Conservation (phyloP, 2,329 filamentous ascomycete genomes). For the Ophiosphaerella narmari region DNA sequence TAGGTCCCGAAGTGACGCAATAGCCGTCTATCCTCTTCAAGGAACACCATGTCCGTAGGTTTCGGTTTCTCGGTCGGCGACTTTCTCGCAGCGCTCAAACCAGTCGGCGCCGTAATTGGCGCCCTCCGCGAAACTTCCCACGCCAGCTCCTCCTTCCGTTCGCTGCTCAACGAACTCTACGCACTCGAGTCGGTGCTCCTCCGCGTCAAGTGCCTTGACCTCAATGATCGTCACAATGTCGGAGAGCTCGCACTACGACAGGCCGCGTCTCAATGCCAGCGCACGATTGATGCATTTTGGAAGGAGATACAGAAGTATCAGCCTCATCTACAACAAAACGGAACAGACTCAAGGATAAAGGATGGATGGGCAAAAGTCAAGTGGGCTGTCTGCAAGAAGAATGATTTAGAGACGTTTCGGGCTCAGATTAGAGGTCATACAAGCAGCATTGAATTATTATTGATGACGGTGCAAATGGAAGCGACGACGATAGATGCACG, state of each 20-base stretch:
- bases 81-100: slow-evolving; percentile 3
- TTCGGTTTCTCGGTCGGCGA: slow-evolving; percentile 5
- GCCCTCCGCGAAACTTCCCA: neutral
- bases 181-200: neutral
- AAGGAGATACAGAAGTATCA: neutral
- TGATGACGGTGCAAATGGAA: too few species aligned
- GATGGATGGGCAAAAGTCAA: too few species aligned
- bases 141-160: too few species aligned
- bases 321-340: neutral
- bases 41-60: too few species aligned
- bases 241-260: neutral
- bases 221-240: neutral
- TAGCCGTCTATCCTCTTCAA: too few species aligned
- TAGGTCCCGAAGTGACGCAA: too few species aligned
- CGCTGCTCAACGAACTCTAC: neutral
- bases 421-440: too few species aligned
- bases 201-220: neutral
- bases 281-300: neutral
- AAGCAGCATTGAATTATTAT: too few species aligned
- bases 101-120: neutral
- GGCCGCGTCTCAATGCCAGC: neutral
- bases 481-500: too few species aligned
- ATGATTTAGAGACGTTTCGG: too few species aligned
- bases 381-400: too few species aligned
- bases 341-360: too few species aligned